Conservation (phyloP, 2,329 filamentous ascomycete species). For the Sclerotinia nivalis region DNA sequence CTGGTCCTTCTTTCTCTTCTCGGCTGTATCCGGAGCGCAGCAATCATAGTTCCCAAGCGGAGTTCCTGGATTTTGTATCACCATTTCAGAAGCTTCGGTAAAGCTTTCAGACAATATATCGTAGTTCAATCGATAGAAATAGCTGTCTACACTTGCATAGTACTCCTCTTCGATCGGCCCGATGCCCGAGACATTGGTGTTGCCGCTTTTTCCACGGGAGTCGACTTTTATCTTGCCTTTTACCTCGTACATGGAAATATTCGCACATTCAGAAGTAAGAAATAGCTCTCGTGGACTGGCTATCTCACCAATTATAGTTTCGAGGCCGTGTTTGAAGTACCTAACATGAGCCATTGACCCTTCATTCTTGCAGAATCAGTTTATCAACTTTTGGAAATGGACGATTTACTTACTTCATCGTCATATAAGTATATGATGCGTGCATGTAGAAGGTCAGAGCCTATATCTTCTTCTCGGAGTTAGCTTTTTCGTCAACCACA, state of each 20-base stretch:
- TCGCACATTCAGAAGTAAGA: conserved; percentile 23
- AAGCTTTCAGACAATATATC: conserved; percentile 9
- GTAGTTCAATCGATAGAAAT: conserved; percentile 27
- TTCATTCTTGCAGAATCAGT: neutral
- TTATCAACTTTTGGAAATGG: neutral
- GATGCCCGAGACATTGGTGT: neutral
- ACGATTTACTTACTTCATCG: neutral
- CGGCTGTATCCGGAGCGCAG: neutral
- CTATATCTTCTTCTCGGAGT: neutral
- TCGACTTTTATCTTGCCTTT: conserved; percentile 28
- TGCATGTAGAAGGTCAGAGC: neutral
- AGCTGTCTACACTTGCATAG: conserved; percentile 3
- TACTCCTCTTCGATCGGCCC: conserved; percentile 13
- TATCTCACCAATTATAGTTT: conserved; percentile 25
- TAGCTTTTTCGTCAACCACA: neutral
- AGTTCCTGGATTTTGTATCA: neutral
- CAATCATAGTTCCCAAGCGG: neutral
- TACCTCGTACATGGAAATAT: conserved; percentile 23
- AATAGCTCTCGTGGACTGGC: conserved; percentile 31
- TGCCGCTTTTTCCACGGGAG: neutral
- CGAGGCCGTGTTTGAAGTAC: conserved; percentile 29
- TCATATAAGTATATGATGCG: neutral
- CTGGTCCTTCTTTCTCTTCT: neutral
- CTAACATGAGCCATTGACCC: conserved; percentile 26
- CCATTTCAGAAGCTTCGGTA: conserved; percentile 3